phyloP scores from a whole-genome alignment of 352 stramenopile species.

The Pythium aquatile region DNA sequence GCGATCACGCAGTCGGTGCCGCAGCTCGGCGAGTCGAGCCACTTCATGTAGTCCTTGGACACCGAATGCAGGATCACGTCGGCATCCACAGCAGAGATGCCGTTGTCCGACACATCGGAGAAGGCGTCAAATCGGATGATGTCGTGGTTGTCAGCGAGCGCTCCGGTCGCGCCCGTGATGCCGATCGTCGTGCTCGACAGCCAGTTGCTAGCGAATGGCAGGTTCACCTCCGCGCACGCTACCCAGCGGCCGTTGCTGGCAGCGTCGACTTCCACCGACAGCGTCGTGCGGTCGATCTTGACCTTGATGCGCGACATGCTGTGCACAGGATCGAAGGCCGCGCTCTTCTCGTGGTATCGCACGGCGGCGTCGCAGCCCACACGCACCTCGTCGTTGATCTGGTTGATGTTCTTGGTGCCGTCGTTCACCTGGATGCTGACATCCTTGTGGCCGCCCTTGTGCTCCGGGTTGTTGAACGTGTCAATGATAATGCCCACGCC shows the following conservation, averaged over 20 bases:
- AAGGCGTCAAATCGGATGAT: constrained; percentile 78
- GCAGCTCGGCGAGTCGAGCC: constrained; percentile 77
- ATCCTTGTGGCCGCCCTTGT: constrained; percentile 83
- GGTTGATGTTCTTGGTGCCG: constrained; percentile 62
- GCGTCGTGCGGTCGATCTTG: constrained; percentile 54
- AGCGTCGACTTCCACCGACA: constrained; percentile 74
- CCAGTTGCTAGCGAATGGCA: constrained; percentile 72
- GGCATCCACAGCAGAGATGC: constrained; percentile 47
- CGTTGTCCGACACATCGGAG: constrained; percentile 49
- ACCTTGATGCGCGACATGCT: constrained; percentile 81
- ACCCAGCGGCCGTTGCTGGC: constrained; percentile 55
- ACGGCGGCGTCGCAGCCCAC: constrained; percentile 74
- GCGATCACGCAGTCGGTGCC: constrained; percentile 73
- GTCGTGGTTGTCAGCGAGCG: constrained; percentile 85
- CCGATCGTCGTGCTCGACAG: constrained; percentile 56
- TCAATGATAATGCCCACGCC: constrained; percentile 80
- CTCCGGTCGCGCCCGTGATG: constrained; percentile 76
- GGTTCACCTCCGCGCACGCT: constrained; percentile 55
- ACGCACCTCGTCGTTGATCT: constrained; percentile 65
- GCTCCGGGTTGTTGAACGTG: constrained; percentile 84
- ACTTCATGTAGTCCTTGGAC: constrained; percentile 86
- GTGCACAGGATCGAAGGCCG: constrained; percentile 74
- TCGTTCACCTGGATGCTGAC: constrained; percentile 83
- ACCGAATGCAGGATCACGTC: constrained; percentile 75
- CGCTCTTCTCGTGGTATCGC: constrained; percentile 79